These are phyloP conservation scores for Gelatoporia subvermispora DNA, from an alignment of 768 basidiomycete species.

Conservation along the genomic window DNA sequence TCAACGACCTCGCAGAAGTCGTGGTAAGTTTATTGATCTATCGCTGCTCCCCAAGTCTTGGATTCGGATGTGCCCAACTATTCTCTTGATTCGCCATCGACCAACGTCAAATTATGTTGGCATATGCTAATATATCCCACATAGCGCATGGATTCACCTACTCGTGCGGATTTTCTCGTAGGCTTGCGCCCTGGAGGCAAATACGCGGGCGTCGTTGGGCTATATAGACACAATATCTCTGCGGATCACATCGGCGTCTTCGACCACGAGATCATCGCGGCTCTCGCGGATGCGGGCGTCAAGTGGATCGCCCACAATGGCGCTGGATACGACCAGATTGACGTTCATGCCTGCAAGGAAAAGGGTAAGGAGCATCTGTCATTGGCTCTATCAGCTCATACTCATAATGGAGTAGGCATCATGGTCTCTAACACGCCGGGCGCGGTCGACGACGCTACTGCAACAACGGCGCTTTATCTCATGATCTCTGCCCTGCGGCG, in stretches of 20 bases:
- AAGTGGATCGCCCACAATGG: conserved; percentile 92
- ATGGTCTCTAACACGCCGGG: conserved; percentile 84
- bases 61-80: no score
- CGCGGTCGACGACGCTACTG: conserved; percentile 88
- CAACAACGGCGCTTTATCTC: conserved; percentile 82
- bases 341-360: conserved; percentile 67
- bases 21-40: conserved; percentile 47
- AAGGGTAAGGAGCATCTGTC: conserved; percentile 48
- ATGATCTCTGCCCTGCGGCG: conserved; percentile 74
- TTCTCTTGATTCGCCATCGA: neutral
- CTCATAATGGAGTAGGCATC: conserved; percentile 44
- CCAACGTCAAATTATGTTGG: neutral
- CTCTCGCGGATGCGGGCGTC: conserved; percentile 53
- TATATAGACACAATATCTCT: conserved; percentile 77
- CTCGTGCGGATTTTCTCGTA: conserved; percentile 62
- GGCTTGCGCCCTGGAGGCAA: conserved; percentile 62
- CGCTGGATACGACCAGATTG: conserved; percentile 88
- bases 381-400: neutral
- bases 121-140: no score
- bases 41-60: no score
- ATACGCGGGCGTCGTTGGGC: conserved; percentile 69
- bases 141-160: conserved; percentile 16
- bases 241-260: conserved; percentile 65
- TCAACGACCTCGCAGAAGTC: conserved; percentile 66
- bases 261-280: conserved; percentile 71